These are phyloP conservation scores for Fusarium virguliforme DNA, from an alignment of 2,329 filamentous ascomycete genomes.

Conservation along the genomic window DNA sequence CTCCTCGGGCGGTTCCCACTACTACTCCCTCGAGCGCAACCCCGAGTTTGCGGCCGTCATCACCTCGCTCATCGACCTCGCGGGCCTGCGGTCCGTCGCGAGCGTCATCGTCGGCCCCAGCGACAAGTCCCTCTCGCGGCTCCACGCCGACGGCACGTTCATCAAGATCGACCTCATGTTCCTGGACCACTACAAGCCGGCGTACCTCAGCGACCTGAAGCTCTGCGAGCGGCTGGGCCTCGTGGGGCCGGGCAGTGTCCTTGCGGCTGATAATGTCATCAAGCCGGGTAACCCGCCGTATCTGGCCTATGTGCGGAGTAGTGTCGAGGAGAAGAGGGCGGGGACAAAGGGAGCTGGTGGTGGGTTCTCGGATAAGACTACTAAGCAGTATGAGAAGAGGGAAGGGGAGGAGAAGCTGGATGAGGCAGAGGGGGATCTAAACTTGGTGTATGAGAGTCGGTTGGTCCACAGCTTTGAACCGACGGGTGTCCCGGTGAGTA, in stretches of 20 bases:
- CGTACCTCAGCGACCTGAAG: conserved; percentile 82
- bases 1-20: conserved; percentile 74
- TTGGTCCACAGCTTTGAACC: conserved; percentile 78
- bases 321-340: conserved; percentile 71
- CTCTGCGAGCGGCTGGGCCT: conserved; percentile 81
- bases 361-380: conserved; percentile 60
- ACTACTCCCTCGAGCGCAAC: conserved; percentile 81
- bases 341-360: conserved; percentile 58
- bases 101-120: conserved; percentile 80
- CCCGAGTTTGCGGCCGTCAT: conserved; percentile 82
- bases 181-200: conserved; percentile 85
- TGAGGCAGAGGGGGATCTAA: conserved; percentile 70
- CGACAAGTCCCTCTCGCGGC: conserved; percentile 74
- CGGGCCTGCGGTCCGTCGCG: conserved; percentile 80
- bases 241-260: conserved; percentile 73
- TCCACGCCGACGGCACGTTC: conserved; percentile 70
- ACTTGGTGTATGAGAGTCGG: conserved; percentile 76
- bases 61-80: conserved; percentile 78
- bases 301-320: conserved; percentile 78
- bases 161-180: conserved; percentile 80
- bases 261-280: conserved; percentile 80
- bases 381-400: conserved; percentile 72
- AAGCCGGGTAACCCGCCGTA: conserved; percentile 81
- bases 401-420: conserved; percentile 60
- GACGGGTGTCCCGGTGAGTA: conserved; percentile 74